phyloP scores from a whole-genome alignment of 2,329 filamentous ascomycete genomes.

The Calonectria ilicicola region DNA sequence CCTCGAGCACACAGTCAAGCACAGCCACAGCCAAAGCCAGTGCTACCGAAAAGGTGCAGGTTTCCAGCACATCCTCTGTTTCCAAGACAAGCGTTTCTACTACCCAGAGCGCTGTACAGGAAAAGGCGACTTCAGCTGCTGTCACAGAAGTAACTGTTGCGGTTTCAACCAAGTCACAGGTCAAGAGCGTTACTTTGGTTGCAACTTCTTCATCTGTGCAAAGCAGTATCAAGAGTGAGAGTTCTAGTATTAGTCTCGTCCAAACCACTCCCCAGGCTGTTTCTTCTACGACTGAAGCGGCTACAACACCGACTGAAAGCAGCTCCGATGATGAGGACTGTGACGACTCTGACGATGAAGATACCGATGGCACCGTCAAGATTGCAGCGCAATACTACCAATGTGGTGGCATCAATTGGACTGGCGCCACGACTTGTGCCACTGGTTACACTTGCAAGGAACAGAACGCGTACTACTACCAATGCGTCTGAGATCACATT shows the following conservation, averaged over 20 bases:
- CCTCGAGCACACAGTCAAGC: conserved; percentile 14
- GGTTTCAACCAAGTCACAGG: neutral
- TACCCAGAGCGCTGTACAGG: neutral
- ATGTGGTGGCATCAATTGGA: conserved; percentile 56
- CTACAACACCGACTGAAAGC: neutral
- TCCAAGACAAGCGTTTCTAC: neutral
- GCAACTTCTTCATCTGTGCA: neutral
- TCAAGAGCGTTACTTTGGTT: conserved; percentile 3
- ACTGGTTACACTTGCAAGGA: conserved; percentile 53
- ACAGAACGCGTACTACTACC: conserved; percentile 53
- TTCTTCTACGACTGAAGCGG: neutral
- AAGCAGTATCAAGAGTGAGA: neutral
- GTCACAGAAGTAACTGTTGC: too few species aligned
- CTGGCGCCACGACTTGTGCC: conserved; percentile 55
- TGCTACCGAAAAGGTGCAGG: neutral
- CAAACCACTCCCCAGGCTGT: neutral
- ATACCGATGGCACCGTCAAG: neutral
- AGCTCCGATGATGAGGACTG: conserved; percentile 7
- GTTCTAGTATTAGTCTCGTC: too few species aligned
- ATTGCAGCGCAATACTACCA: conserved; percentile 38
- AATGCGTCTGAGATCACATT: conserved; percentile 43
- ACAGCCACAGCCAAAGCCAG: neutral
- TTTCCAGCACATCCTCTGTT: conserved; percentile 1
- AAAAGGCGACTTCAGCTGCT: neutral
- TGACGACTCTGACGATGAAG: conserved; percentile 4